A percentile compares a stretch with the other conserved stretches of the same genome.
phyloP scores from a whole-genome alignment of 257 asterid genomes.

The Solanum bukasovii region DNA sequence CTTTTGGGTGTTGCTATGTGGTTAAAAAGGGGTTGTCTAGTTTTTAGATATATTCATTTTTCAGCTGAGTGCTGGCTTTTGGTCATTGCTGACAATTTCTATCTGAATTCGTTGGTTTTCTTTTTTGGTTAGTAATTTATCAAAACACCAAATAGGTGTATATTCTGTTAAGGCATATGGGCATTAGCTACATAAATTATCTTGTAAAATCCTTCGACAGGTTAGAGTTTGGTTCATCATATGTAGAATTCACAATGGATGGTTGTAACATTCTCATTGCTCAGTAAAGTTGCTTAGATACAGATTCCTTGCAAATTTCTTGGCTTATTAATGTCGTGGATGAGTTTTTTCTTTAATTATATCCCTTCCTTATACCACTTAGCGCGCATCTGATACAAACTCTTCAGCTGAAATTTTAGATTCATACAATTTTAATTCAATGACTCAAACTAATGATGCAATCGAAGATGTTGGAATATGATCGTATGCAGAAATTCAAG shows the following conservation, averaged over 20 bases:
- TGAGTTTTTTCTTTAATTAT: neutral
- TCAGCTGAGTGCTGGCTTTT: neutral
- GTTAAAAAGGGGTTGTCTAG: neutral
- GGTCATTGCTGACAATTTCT: constrained; percentile 8
- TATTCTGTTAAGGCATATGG: neutral
- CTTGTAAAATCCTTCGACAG: neutral
- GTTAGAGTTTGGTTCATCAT: neutral
- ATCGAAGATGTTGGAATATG: too few relatives aligned
- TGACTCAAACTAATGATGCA: too few relatives aligned
- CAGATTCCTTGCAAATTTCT: neutral
- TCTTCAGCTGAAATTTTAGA: too few relatives aligned
- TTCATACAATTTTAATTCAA: too few relatives aligned
- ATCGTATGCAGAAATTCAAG: neutral
- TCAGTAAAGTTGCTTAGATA: neutral
- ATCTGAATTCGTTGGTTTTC: constrained; percentile 11
- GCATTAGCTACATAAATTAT: neutral
- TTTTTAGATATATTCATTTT: neutral
- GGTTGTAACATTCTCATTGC: neutral
- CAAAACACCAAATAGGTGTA: constrained; percentile 18
- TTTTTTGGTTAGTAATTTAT: neutral
- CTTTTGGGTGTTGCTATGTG: neutral
- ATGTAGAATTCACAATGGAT: neutral
- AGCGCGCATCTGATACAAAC: neutral
- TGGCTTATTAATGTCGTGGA: neutral
- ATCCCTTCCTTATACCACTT: neutral